Conservation (phyloP, 208 protist genomes). For the Phytomonas serpens region DNA sequence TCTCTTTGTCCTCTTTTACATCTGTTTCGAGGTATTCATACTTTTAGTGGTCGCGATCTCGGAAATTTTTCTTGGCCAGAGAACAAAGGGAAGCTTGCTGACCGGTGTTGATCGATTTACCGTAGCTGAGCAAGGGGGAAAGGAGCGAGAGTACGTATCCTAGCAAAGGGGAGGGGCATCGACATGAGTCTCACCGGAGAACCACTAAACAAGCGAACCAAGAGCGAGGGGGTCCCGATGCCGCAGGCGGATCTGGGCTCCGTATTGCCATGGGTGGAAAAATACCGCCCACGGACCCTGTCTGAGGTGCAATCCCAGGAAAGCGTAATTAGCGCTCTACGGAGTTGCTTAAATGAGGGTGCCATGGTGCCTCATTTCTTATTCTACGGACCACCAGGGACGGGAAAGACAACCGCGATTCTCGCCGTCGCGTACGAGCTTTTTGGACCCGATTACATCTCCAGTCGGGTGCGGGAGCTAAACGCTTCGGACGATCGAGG, state of each 20-base stretch:
- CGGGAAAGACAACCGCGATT: constrained; percentile 98
- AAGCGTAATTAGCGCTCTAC: constrained; percentile 91
- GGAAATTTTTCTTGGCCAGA: background rate
- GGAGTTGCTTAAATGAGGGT: constrained; percentile 73
- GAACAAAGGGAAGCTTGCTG: background rate
- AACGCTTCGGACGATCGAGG: constrained; percentile 99
- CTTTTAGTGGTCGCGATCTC: background rate
- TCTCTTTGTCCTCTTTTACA: background rate
- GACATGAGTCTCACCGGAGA: constrained; percentile 13
- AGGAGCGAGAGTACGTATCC: background rate
- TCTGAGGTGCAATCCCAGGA: constrained; percentile 95
- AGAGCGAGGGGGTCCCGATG: constrained; percentile 11
- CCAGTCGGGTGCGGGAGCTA: constrained; percentile 96
- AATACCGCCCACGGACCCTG: constrained; percentile 91
- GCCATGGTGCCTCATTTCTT: constrained; percentile 98
- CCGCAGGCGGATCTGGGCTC: background rate
- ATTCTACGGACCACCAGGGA: constrained; percentile 98
- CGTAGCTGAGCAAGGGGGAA: background rate
- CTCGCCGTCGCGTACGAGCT: constrained; percentile 96
- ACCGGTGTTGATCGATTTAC: background rate
- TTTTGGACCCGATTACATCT: constrained; percentile 92
- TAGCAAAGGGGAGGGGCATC: background rate
- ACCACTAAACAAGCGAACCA: constrained; percentile 20
- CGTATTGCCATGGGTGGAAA: constrained; percentile 85
- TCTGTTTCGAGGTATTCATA: background rate